These are phyloP conservation scores for Botrytis deweyae DNA, from an alignment of 2,329 filamentous ascomycete species.

Conservation along the genomic window DNA sequence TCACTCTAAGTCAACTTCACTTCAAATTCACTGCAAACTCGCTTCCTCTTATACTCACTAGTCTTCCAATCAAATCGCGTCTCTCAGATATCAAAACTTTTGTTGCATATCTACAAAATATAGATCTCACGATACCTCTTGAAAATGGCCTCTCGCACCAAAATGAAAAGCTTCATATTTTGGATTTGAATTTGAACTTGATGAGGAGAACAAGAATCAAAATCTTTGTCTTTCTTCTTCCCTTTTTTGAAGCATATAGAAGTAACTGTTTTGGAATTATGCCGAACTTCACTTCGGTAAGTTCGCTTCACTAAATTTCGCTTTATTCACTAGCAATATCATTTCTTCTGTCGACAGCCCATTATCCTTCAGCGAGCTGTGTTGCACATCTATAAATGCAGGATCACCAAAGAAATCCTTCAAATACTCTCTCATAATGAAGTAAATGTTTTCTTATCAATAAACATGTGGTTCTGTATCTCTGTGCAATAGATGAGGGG, in stretches of 20 bases:
- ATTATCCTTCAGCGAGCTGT: not conserved
- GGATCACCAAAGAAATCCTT: not conserved
- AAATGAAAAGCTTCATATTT: not conserved
- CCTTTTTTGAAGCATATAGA: not conserved
- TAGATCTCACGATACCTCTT: not conserved
- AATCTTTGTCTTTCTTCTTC: not conserved
- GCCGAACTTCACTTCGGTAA: not conserved
- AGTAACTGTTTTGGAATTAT: not conserved
- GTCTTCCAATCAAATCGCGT: not conserved
- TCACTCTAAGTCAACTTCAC: too few species aligned
- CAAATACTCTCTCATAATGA: not conserved
- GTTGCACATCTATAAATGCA: not conserved
- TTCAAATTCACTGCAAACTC: not conserved
- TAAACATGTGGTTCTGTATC: not conserved
- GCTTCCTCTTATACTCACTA: not conserved
- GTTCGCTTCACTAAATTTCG: not conserved
- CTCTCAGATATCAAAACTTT: not conserved
- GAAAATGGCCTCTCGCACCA: not conserved
- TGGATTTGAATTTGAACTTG: not conserved
- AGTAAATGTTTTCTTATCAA: too few species aligned
- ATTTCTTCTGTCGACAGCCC: not conserved
- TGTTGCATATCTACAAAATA: slow-evolving; percentile 4
- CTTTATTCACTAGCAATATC: not conserved
- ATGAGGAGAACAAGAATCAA: not conserved
- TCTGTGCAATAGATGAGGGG: not conserved